phyloP scores from a whole-genome alignment of 2,329 filamentous ascomycete genomes.

The Exophiala viscosa region DNA sequence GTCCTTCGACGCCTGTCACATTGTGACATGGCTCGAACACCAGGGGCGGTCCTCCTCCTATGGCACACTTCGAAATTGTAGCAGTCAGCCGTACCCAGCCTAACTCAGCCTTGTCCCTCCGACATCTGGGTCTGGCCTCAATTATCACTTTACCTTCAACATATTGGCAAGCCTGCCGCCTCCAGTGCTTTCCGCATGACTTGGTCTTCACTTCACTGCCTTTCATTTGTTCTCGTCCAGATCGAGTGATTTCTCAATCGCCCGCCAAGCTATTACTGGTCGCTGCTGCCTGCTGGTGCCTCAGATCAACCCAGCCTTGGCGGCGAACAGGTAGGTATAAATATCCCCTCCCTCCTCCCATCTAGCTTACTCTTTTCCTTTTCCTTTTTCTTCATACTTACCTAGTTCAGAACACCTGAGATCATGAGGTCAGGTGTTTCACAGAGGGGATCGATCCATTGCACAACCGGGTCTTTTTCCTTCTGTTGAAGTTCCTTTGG shows the following conservation, averaged over 20 bases:
- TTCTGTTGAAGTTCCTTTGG: constrained; percentile 12
- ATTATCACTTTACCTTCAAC: too few relatives aligned
- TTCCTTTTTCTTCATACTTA: constrained; percentile 19
- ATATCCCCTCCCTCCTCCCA: neutral
- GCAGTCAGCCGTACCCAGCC: too few relatives aligned
- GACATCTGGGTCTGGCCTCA: too few relatives aligned
- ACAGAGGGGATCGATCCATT: constrained; percentile 12
- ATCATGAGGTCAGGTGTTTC: constrained; percentile 10
- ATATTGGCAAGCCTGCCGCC: too few relatives aligned
- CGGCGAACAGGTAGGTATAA: constrained; percentile 1
- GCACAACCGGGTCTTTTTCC: constrained; percentile 14
- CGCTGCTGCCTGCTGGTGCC: neutral
- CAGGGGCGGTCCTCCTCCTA: too few relatives aligned
- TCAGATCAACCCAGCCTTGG: constrained; percentile 3
- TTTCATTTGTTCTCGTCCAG: too few relatives aligned
- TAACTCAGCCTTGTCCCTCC: too few relatives aligned
- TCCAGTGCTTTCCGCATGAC: too few relatives aligned
- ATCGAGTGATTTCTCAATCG: neutral
- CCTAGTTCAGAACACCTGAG: constrained; percentile 12
- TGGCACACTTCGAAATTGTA: too few relatives aligned
- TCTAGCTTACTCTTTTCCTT: neutral
- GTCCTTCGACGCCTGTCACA: too few relatives aligned
- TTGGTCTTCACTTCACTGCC: too few relatives aligned
- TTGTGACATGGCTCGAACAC: too few relatives aligned
- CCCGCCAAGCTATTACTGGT: neutral